Base-by-base conservation (phyloP, 2,329 filamentous ascomycete genomes). In the Chrysosphaeria jannelii region DNA sequence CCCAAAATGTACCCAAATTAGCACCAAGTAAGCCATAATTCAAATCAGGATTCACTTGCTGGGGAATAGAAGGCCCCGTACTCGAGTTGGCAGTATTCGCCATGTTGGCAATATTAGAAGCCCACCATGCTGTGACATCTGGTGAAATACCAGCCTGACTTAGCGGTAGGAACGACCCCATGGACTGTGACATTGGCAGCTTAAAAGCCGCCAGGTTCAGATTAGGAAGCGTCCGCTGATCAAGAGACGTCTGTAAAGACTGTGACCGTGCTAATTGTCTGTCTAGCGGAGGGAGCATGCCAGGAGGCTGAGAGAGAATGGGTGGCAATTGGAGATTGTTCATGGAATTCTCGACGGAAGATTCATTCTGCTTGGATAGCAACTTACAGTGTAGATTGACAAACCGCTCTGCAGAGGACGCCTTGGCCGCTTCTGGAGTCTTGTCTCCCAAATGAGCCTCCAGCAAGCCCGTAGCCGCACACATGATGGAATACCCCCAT, bases 401-500 rank as follows among this genome's bases (percentile, higher is more conserved):
- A 32, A 64, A 63, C 10, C 57, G 44, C 39, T 64, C 56, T 2
- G 57, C 57, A 3, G 56, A 56, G 5, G 51, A 50, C 4, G 56
- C 57, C 38, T 62, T 63, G 27, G 59, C 58, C 6, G 46, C 46
- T 31, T 61, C 54, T 10, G 51, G 36, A 6, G 56, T 50, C 42
- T 62, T 63, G 27, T 50, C 50, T 14, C 53, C 56, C 9, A 64
- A 42, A 29, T 65, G 58, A 0, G 56, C 53, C 36, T 64, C 57
- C 13, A 64, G 43, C 7, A 65, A 44, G 3, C 58, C 59, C 13
- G 54, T 45, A 1, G 58, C 56, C 3, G 57, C 55, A 31, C 57
- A 64, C 52, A 64, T 59, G 36, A 61, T 61, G 26, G 53, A 57
- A 37, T 63, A 62, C 10, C 57, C 57, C 59, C 59, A 64, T 0